These are phyloP conservation scores for Aspergillus oerlinghausenensis DNA, from an alignment of 2,329 filamentous ascomycete genomes.

Conservation along the genomic window DNA sequence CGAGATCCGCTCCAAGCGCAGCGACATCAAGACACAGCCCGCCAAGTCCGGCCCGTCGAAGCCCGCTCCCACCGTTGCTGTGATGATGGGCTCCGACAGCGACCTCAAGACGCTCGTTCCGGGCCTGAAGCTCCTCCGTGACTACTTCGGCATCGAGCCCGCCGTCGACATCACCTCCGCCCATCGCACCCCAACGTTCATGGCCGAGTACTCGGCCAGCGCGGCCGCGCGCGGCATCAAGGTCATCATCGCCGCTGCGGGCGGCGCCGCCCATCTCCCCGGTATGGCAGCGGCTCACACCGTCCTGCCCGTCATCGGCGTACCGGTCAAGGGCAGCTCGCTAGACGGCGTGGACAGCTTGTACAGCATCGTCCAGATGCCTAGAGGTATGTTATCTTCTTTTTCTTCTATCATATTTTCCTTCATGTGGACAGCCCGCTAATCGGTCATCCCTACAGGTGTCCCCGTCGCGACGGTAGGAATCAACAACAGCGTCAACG, in stretches of 20 bases:
- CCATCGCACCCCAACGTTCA: constrained; percentile 67
- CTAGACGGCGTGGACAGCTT: constrained; percentile 69
- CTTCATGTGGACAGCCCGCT: neutral
- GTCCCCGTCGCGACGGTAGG: constrained; percentile 71
- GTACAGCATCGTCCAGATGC: constrained; percentile 74
- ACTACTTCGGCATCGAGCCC: constrained; percentile 41
- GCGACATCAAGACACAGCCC: constrained; percentile 31
- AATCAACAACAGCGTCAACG: constrained; percentile 77
- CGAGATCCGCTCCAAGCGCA: constrained; percentile 63
- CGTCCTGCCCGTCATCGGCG: constrained; percentile 68
- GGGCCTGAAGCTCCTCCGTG: constrained; percentile 40
- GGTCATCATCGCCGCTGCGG: constrained; percentile 71
- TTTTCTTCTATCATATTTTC: neutral
- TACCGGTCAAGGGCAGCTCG: constrained; percentile 69
- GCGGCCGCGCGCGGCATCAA: constrained; percentile 64
- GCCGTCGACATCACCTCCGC: constrained; percentile 46
- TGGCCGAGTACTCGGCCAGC: constrained; percentile 62
- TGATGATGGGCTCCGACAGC: constrained; percentile 48
- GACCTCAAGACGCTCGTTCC: constrained; percentile 43
- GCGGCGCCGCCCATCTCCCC: constrained; percentile 67
- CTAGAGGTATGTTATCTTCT: constrained; percentile 44
- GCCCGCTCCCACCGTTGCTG: constrained; percentile 37
- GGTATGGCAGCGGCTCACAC: constrained; percentile 73
- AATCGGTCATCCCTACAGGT: constrained; percentile 41
- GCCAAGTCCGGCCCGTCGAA: constrained; percentile 27